Percentiles rank a stretch among this genome's conserved stretches.
phyloP scores from a whole-genome alignment of 805 yeast genomes.

The Sugiyamaella qingdaonensis region DNA sequence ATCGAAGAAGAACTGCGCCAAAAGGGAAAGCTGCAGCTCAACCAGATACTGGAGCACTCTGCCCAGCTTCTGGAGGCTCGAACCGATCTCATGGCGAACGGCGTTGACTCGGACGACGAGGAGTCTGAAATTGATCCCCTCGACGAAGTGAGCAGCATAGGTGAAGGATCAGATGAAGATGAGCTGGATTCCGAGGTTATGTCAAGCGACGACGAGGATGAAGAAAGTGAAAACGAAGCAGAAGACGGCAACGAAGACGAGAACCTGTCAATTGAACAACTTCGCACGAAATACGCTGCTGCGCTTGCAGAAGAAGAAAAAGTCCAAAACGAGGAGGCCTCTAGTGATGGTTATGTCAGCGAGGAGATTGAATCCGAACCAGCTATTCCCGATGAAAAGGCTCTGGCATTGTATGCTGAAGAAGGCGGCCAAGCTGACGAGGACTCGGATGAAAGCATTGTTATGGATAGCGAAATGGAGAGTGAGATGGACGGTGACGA shows the following conservation, averaged over 20 bases:
- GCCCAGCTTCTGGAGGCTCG: conserved; percentile 88
- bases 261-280: conserved; percentile 51
- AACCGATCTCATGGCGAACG: conserved; percentile 36
- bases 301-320: conserved; percentile 30
- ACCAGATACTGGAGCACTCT: conserved; percentile 85
- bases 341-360: conserved; percentile 32
- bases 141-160: conserved; percentile 31
- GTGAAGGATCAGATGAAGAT: conserved; percentile 38
- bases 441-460: conserved; percentile 21
- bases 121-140: conserved; percentile 21
- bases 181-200: conserved; percentile 24
- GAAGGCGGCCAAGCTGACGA: conserved; percentile 34
- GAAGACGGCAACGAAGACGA: conserved; percentile 41
- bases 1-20: conserved; percentile 69
- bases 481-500: conserved; percentile 7
- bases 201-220: conserved; percentile 28
- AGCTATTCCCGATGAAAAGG: conserved; percentile 12
- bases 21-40: conserved; percentile 81
- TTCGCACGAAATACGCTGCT: conserved; percentile 52
- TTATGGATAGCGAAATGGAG: conserved; percentile 22
- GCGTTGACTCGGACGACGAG: conserved; percentile 26
- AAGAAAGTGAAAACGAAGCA: conserved; percentile 29
- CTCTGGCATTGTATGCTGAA: conserved; percentile 50
- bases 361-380: conserved; percentile 30
- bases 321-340: conserved; percentile 31